A percentile compares a stretch with the other conserved stretches of the same genome.
phyloP scores from a whole-genome alignment of 1,284 basidiomycete genomes.

The Trametes hirsuta region DNA sequence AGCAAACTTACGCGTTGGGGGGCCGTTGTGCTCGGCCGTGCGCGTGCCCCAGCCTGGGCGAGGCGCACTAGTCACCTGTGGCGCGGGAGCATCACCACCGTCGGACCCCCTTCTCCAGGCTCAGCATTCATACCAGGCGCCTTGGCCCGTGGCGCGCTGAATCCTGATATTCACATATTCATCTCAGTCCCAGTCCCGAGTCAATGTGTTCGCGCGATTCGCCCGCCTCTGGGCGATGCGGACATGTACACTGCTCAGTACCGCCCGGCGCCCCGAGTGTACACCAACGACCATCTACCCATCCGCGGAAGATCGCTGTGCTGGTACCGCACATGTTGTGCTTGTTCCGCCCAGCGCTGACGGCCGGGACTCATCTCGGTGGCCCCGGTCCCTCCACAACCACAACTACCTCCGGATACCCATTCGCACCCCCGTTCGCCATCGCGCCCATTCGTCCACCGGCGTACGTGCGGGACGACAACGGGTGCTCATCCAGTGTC shows the following conservation, averaged over 20 bases:
- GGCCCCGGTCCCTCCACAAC: not conserved
- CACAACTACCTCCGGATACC: too few relatives aligned
- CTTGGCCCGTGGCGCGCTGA: not conserved
- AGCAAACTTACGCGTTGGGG: too few relatives aligned
- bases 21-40: not conserved
- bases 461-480: too few relatives aligned
- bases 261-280: too few relatives aligned
- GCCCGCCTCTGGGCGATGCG: too few relatives aligned
- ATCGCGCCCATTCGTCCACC: too few relatives aligned
- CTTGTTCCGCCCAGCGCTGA: not conserved
- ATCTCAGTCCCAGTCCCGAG: not conserved
- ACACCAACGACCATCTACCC: not conserved
- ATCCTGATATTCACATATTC: not conserved
- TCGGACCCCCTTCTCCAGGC: not conserved
- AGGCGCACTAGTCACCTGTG: not conserved
- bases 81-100: not conserved
- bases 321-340: not conserved
- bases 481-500: too few relatives aligned
- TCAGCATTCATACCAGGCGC: not conserved
- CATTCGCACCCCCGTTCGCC: too few relatives aligned
- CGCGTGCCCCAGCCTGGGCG: too few relatives aligned
- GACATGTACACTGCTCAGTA: too few relatives aligned
- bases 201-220: not conserved
- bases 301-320: slow-evolving; percentile 2
- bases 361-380: not conserved